Evolutionary conservation across 225 moss, liverwort and hornwort species (phyloP), one percentile per base, ranked within the genome.

Genomic region (Ulota crispa): DNA sequence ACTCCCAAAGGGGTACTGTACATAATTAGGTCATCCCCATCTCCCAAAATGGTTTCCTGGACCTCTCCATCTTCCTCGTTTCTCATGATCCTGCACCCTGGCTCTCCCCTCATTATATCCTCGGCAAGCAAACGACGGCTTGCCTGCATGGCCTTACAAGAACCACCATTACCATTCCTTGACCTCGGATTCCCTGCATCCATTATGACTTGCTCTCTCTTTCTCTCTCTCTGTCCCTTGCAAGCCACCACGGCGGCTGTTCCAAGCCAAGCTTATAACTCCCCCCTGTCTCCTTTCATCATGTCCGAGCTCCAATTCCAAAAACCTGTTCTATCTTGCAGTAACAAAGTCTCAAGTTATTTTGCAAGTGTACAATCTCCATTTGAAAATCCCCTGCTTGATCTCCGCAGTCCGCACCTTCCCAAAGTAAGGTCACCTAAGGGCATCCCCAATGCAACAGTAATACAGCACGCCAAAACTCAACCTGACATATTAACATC

Each of bases 171-270:
- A 86, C 56, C 28, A 12, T 20, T 70, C 1, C 13, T 2, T n/a
- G 50, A 45, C 45, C 56, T 79, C 2, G 2, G 76, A 59, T 70
- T 75, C 70, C 64, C 57, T 19, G 0, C 76, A 39, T 24, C 66
- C 79, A 83, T 83, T 37, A 79, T 56, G 78, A 3, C 74, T 43
- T 68, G 53, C 53, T 10, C n/a, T 45, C 45, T 45, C 13, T 45
- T 14, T 43, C 43, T 43, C 3, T 43, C 5, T 10, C 20, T 50
- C 45, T 45, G 45, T 50, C 45, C 20, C 64, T 39, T 70, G 67
- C 75, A 57, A 57, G 57, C 30, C 30, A 9, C 30, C 30, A 9
- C 7, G 83, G 80, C 80, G 80, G 86, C 83, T 86, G 86, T 86
- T 80, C 80, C 83, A 18, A 72, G 50, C 45, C 45, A 45, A 45